Base-by-base conservation (phyloP, 202 grass and related monocot species). In the Zoysia matrella region DNA sequence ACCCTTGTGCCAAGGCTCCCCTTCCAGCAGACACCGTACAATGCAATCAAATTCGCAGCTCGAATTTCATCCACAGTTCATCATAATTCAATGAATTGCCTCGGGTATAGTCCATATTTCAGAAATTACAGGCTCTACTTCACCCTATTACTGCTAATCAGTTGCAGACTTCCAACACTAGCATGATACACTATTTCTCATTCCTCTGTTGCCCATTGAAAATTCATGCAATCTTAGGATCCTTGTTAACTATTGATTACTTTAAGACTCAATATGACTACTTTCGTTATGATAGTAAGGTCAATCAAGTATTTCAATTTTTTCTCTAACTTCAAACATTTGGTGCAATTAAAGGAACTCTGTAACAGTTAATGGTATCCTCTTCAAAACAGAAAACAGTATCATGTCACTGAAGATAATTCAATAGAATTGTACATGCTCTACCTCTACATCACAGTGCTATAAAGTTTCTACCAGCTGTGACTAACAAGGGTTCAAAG, bases 391-490 rank as follows among this genome's bases (percentile, higher is more conserved):
- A 36, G 30, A 36, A 36, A 36, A 36, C 52, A 70, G 46, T 72
- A 68, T 64, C 46, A 80, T 57, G 48, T 73, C 66, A 72, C 14
- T 51, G 47, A 14, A 72, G 41, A 61, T 8, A 82, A 30, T 15
- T 52, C 47, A 11, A 62, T 14, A 10, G 1, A 15, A 13, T 55
- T 52, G 36, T 65, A 53, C 58, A 73, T 30, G 58, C 40, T 74
- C 47, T 41, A 55, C 30, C 30, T 36, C 30, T 36, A 36, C 30
- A 65, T 47, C 44, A 58, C 64, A 80, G 57, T 70, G 5, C 6
- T 40, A 13, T 47, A 11, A 52, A 52, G 67, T 50, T 61, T 12
- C 36, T 58, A 51, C 53, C 67, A 71, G 67, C 4, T 60, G 46
- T 13, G 65, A 16, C 44, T 44, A 4, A 56, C 18, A 80, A 16